A percentile compares a stretch with the other conserved stretches of the same genome.
Evolutionary conservation across 345 rosid genomes (phyloP).

Genomic region (Lepidium aucheri): DNA sequence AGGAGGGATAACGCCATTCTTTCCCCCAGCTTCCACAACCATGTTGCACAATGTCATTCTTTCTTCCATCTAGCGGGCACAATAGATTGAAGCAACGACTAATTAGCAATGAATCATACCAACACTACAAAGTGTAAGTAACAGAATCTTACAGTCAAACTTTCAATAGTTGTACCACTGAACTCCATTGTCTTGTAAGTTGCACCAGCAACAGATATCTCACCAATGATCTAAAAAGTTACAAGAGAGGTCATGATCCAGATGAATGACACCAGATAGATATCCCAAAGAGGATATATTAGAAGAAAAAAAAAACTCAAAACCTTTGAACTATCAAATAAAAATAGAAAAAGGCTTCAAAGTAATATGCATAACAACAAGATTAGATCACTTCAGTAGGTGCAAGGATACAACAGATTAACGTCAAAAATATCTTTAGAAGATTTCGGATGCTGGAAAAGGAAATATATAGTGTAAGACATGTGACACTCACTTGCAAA

Average conservation of each 20-base stretch:
- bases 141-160: slow-evolving; percentile 54
- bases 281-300: not conserved
- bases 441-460: not conserved
- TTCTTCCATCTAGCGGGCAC: slow-evolving; percentile 81
- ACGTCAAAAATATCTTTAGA: not conserved
- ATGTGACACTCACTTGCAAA: slow-evolving; percentile 60
- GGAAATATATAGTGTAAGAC: not conserved
- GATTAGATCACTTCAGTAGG: not conserved
- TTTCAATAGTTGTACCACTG: slow-evolving; percentile 79
- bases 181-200: slow-evolving; percentile 98
- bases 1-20: slow-evolving; percentile 92
- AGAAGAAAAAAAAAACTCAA: too few relatives aligned
- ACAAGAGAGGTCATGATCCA: slow-evolving; percentile 6
- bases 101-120: not conserved
- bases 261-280: not conserved
- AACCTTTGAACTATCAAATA: not conserved
- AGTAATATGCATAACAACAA: not conserved
- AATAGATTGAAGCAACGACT: not conserved
- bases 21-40: slow-evolving; percentile 99
- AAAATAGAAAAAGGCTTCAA: not conserved
- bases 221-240: slow-evolving; percentile 76
- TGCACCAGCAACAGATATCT: slow-evolving; percentile 95
- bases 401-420: not conserved
- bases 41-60: slow-evolving; percentile 95
- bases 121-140: not conserved